A percentile compares a stretch with the other conserved stretches of the same genome.
phyloP scores from a whole-genome alignment of 306 rosid species.

The Mimosa bimucronata region DNA sequence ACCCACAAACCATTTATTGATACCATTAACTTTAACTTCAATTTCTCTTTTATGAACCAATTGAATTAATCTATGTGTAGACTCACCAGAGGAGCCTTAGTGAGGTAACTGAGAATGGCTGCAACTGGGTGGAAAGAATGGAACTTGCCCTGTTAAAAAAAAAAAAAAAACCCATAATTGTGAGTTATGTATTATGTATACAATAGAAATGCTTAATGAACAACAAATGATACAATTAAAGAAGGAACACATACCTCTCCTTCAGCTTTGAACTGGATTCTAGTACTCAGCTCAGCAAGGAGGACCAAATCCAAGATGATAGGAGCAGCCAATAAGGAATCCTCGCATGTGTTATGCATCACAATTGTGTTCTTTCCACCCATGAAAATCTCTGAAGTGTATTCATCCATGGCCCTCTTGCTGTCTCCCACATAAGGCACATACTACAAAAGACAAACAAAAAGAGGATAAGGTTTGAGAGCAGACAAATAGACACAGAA shows the following conservation, averaged over 20 bases:
- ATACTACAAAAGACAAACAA: constrained; percentile 54
- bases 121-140: constrained; percentile 98
- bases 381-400: constrained; percentile 97
- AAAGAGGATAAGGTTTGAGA: neutral
- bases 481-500: neutral
- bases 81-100: constrained; percentile 97
- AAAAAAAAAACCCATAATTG: constrained; percentile 30
- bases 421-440: constrained; percentile 95
- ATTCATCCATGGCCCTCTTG: constrained; percentile 99
- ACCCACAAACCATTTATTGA: constrained; percentile 22
- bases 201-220: neutral
- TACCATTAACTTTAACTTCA: neutral
- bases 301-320: constrained; percentile 94
- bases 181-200: neutral
- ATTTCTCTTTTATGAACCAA: neutral
- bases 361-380: constrained; percentile 92
- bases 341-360: constrained; percentile 97
- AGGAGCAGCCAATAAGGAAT: constrained; percentile 95
- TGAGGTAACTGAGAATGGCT: constrained; percentile 89
- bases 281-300: constrained; percentile 93
- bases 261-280: constrained; percentile 86
- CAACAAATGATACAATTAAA: neutral
- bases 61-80: constrained; percentile 15
- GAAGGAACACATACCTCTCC: constrained; percentile 63
- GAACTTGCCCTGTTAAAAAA: constrained; percentile 69